Evolutionary conservation across 1,139 yeast genomes (phyloP).

Genomic region (Pneumocystis murina): DNA sequence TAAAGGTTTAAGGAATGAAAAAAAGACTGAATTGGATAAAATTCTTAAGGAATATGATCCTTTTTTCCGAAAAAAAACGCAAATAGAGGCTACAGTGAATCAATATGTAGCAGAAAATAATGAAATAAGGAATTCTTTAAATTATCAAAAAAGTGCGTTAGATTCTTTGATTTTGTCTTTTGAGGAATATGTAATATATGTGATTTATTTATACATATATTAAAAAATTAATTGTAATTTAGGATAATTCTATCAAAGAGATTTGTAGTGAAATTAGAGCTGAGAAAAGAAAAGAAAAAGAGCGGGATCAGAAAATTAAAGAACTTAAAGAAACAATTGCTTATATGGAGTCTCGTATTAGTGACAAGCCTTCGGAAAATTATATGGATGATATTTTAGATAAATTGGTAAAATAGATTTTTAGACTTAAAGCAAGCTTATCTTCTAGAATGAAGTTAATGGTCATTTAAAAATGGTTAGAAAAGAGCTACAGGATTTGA

Average conservation of each 20-base stretch:
- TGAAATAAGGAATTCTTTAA: background rate
- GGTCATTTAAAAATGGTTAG: background rate
- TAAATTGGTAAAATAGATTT: background rate
- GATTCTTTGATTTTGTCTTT: background rate
- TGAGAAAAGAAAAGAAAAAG: background rate
- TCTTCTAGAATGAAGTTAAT: background rate
- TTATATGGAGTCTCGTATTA: background rate
- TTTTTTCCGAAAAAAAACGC: background rate
- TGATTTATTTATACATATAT: background rate
- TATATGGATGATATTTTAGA: background rate
- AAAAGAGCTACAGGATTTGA: background rate
- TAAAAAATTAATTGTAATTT: background rate
- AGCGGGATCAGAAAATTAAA: background rate
- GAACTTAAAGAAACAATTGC: background rate
- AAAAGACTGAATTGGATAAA: conserved; percentile 1
- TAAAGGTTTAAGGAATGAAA: conserved; percentile 18
- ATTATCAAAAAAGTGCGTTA: background rate
- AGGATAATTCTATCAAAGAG: background rate
- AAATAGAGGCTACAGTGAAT: background rate
- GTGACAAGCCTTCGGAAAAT: background rate
- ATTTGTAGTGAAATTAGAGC: background rate
- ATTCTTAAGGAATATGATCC: background rate
- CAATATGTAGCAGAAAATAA: background rate
- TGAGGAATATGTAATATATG: background rate
- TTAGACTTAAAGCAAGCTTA: background rate